Evolutionary conservation across 2,329 filamentous ascomycete genomes (phyloP).

Genomic region (Trichoderma sp.): DNA sequence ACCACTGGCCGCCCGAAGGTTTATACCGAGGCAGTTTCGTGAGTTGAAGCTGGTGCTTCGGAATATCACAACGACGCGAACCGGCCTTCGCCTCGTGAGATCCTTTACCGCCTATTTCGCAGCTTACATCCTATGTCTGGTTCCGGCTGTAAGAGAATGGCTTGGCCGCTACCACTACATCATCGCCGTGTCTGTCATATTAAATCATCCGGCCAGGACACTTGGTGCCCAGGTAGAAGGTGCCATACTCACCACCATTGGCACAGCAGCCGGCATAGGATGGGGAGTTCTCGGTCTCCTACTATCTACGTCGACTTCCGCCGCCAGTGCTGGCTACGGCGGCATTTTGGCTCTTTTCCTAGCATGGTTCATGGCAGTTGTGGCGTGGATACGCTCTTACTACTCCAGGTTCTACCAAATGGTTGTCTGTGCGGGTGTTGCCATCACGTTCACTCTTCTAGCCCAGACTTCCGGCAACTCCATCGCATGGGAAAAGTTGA

Average conservation of each 20-base stretch:
- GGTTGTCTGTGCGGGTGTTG: constrained; percentile 58
- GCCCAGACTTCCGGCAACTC: constrained; percentile 50
- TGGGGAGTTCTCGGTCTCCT: constrained; percentile 60
- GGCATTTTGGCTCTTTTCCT: constrained; percentile 61
- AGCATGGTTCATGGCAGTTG: constrained; percentile 54
- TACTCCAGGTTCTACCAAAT: constrained; percentile 61
- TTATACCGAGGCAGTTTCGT: constrained; percentile 53
- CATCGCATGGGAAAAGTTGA: constrained; percentile 55
- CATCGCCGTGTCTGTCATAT: constrained; percentile 58
- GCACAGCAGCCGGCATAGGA: constrained; percentile 57
- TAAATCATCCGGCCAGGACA: constrained; percentile 61
- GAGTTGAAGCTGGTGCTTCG: constrained; percentile 47
- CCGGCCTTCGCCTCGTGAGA: constrained; percentile 56
- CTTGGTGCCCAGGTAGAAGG: constrained; percentile 63
- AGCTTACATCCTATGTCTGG: constrained; percentile 59
- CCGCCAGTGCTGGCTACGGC: constrained; percentile 54
- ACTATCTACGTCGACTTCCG: constrained; percentile 54
- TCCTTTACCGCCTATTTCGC: constrained; percentile 61
- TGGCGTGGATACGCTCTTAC: constrained; percentile 58
- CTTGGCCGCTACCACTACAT: constrained; percentile 60
- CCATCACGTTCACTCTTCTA: constrained; percentile 57
- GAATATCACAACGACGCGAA: constrained; percentile 52
- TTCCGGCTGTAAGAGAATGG: constrained; percentile 53
- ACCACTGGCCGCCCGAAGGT: constrained; percentile 51
- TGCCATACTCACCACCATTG: constrained; percentile 55